Conservation (phyloP, 108 stramenopile genomes). For the Skeletonema potamos region DNA sequence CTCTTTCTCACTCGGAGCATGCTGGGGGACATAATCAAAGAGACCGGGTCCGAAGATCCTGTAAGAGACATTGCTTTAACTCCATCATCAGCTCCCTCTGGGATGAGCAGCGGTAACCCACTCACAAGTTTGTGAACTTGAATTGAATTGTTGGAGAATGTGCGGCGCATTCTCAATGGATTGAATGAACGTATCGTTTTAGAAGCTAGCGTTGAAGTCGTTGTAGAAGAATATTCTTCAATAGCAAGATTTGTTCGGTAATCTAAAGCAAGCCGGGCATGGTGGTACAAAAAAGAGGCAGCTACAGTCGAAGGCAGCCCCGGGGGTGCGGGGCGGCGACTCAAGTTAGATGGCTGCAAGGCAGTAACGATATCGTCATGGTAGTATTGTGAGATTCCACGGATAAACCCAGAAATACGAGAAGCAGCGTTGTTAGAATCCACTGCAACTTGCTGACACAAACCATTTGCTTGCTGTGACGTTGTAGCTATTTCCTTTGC, state of each 20-base stretch:
- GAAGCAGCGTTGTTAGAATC: slow-evolving; percentile 29
- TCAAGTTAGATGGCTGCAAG: slow-evolving; percentile 33
- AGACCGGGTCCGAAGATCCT: slow-evolving; percentile 44
- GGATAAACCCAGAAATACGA: slow-evolving; percentile 27
- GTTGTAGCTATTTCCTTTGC: slow-evolving; percentile 22
- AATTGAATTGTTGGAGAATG: slow-evolving; percentile 36
- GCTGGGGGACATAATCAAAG: slow-evolving; percentile 25
- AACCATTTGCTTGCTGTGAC: neutral
- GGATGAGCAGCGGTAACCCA: slow-evolving; percentile 30
- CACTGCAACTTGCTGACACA: slow-evolving; percentile 14
- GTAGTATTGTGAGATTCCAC: slow-evolving; percentile 3
- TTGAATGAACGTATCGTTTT: slow-evolving; percentile 32
- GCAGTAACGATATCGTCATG: slow-evolving; percentile 39
- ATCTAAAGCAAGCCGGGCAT: slow-evolving; percentile 30
- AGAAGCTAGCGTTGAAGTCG: slow-evolving; percentile 3
- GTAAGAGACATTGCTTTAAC: slow-evolving; percentile 18
- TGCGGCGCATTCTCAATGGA: slow-evolving; percentile 19
- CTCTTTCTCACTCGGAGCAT: slow-evolving; percentile 18
- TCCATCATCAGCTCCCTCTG: slow-evolving; percentile 8
- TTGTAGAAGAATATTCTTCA: slow-evolving; percentile 10
- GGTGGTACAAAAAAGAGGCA: slow-evolving; percentile 26
- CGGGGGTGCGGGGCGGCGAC: neutral
- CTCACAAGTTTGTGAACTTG: slow-evolving; percentile 29
- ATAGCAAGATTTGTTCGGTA: slow-evolving; percentile 23
- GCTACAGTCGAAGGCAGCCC: slow-evolving; percentile 2